A percentile compares a stretch with the other conserved stretches of the same genome.
phyloP scores from a whole-genome alignment of 2,329 filamentous ascomycete genomes.

The Phialemonium atrogriseum region DNA sequence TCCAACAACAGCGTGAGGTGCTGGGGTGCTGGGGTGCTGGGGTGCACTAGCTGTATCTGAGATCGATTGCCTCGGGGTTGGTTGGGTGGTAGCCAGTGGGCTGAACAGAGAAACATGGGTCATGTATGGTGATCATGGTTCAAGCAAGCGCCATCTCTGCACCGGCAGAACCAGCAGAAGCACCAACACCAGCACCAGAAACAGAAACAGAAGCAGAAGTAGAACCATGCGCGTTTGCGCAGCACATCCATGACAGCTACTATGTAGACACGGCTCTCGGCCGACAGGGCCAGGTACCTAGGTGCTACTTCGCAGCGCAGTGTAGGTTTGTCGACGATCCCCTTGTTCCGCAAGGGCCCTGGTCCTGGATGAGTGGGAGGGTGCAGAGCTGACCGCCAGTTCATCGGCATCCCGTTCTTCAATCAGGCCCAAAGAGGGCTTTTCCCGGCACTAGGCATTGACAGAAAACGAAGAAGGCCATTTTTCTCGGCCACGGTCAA shows the following conservation, averaged over 20 bases:
- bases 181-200: too few species aligned
- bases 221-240: slow-evolving; percentile 19
- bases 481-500: neutral
- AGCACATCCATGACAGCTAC: slow-evolving; percentile 16
- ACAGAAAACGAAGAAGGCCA: neutral
- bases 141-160: slow-evolving; percentile 20
- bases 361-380: slow-evolving; percentile 18
- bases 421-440: neutral
- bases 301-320: slow-evolving; percentile 1
- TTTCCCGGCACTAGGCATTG: neutral
- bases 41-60: neutral
- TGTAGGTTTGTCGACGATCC: slow-evolving; percentile 17
- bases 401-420: slow-evolving; percentile 20
- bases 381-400: slow-evolving; percentile 41
- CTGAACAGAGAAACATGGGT: slow-evolving; percentile 1
- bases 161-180: too few species aligned
- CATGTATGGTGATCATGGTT: slow-evolving; percentile 28
- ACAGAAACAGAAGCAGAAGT: slow-evolving; percentile 6
- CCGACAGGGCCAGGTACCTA: neutral
- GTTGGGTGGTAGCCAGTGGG: slow-evolving; percentile 1
- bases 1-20: too few species aligned
- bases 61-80: neutral
- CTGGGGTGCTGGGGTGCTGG: neutral
- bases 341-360: slow-evolving; percentile 12
- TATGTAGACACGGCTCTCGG: neutral